Evolutionary conservation across 192 early-diverging fungal species (phyloP).

Genomic region (Podila horticola): DNA sequence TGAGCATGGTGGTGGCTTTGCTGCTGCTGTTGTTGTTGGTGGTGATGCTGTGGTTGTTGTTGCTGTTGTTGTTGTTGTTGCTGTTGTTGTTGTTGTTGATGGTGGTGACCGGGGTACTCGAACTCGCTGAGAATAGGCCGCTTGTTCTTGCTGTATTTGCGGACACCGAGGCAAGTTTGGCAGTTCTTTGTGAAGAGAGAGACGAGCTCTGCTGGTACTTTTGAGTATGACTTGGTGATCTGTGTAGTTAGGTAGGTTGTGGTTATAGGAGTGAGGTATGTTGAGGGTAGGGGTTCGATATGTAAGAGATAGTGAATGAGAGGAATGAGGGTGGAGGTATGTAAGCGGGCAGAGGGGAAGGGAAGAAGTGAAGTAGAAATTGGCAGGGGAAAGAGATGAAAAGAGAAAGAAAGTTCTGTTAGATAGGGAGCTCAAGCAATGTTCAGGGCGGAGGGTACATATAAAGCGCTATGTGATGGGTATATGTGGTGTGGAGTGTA

Average conservation of each 20-base stretch:
- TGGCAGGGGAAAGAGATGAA: not conserved
- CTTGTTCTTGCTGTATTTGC: conserved; percentile 52
- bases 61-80: conserved; percentile 10
- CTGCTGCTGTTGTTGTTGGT: conserved; percentile 17
- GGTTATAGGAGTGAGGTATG: not conserved
- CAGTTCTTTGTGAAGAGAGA: conserved; percentile 53
- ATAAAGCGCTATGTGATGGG: not conserved
- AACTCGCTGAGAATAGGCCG: conserved; percentile 43
- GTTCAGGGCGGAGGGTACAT: not conserved
- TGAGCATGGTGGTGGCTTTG: conserved; percentile 22
- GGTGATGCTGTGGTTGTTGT: conserved; percentile 16
- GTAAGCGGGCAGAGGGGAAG: not conserved
- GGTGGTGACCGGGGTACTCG: conserved; percentile 33
- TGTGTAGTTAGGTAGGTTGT: not conserved
- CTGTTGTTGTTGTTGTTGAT: conserved; percentile 26
- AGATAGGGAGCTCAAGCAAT: not conserved
- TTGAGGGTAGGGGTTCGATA: not conserved
- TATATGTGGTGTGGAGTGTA: too few relatives aligned
- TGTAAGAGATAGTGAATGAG: too few relatives aligned
- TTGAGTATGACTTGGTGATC: conserved; percentile 53
- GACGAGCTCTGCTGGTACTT: conserved; percentile 46
- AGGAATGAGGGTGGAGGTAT: not conserved
- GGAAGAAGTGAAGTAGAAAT: not conserved
- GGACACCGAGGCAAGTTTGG: conserved; percentile 47
- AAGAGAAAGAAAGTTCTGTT: not conserved